Evolutionary conservation across 345 rosid species (phyloP), one percentile per base, ranked within the genome.

Genomic region (Kandelia obovata): DNA sequence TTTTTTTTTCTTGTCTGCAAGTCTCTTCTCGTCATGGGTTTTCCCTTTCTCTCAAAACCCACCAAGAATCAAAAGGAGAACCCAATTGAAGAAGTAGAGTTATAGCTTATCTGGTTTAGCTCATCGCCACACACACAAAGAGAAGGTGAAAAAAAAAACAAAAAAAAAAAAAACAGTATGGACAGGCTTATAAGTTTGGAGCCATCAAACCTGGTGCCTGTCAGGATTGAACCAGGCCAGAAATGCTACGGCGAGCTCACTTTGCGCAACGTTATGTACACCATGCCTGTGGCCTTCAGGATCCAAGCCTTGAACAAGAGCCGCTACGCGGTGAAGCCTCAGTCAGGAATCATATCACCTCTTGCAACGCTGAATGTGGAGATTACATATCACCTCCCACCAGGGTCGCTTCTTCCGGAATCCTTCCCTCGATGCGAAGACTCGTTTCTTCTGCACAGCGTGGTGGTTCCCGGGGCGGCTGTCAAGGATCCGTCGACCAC

Each of bases 241-340:
- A 86, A 79, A 72, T 86, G 87, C 66, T 72, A 19, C 23, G 90
- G 90, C 0, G 83, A 84, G 75, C 77, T 88, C 31, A 80, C 84
- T 19, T 81, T 88, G 3, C 85, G 89, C 37, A 88, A 88, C 53
- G 93, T 88, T 34, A 88, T 86, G 93, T 58, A 80, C 80, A 88
- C 93, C 28, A 88, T 84, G 90, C 90, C 90, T 8, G 88, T 88
- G 3, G 93, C 86, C 1, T 83, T 88, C 65, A 74, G 80, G 69
- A 76, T 88, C 43, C 86, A 84, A 31, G 77, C 85, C 6, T 26
- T 78, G 66, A 79, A 82, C 84, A 82, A 74, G 68, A 15, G 63
- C 5, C 80, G 84, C 2, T 86, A 84, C 71, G 70, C 78, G 0
- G 74, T 80, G 20, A 88, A 79, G 67, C 93, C 87, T 4, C 89